A percentile compares a stretch with the other conserved stretches of the same genome.
Evolutionary conservation across 2,329 filamentous ascomycete species (phyloP).

Genomic region (Cordyceps cateniannulata): DNA sequence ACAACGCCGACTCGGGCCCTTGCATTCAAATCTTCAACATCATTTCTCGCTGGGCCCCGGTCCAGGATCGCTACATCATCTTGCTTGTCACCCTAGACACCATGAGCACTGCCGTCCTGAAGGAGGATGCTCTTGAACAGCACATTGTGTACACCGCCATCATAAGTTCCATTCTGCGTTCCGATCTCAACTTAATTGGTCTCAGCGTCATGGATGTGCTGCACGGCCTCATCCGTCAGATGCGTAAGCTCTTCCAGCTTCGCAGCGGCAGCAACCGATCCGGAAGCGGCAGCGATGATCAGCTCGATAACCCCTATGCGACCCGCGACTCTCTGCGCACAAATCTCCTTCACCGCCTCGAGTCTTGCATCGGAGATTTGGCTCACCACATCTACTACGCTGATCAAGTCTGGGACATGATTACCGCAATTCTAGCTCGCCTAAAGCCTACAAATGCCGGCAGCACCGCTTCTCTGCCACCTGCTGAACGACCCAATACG

Average conservation of each 20-base stretch:
- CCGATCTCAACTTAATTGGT: slow-evolving; percentile 88
- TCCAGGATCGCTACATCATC: slow-evolving; percentile 90
- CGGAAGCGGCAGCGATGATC: slow-evolving; percentile 27
- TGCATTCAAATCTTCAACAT: slow-evolving; percentile 75
- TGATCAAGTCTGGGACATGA: slow-evolving; percentile 93
- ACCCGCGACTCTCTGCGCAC: slow-evolving; percentile 43
- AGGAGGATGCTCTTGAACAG: slow-evolving; percentile 63
- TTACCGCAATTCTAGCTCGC: slow-evolving; percentile 69
- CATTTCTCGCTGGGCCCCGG: slow-evolving; percentile 79
- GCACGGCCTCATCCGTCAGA: slow-evolving; percentile 76
- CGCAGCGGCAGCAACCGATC: slow-evolving; percentile 28
- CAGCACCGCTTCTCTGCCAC: slow-evolving; percentile 37
- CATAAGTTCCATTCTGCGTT: slow-evolving; percentile 75
- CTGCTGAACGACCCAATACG: slow-evolving; percentile 39
- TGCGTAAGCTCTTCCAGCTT: slow-evolving; percentile 69
- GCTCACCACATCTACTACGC: slow-evolving; percentile 96
- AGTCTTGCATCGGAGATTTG: slow-evolving; percentile 80
- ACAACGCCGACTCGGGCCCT: slow-evolving; percentile 58
- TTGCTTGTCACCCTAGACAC: slow-evolving; percentile 75
- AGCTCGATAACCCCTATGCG: slow-evolving; percentile 26
- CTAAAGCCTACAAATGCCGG: slow-evolving; percentile 58
- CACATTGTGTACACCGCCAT: slow-evolving; percentile 72
- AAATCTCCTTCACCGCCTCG: slow-evolving; percentile 63
- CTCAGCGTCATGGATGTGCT: slow-evolving; percentile 94
- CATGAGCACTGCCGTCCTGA: slow-evolving; percentile 60